These are phyloP conservation scores for Cytospora leucostoma DNA, from an alignment of 2,329 filamentous ascomycete genomes.

Conservation along the genomic window DNA sequence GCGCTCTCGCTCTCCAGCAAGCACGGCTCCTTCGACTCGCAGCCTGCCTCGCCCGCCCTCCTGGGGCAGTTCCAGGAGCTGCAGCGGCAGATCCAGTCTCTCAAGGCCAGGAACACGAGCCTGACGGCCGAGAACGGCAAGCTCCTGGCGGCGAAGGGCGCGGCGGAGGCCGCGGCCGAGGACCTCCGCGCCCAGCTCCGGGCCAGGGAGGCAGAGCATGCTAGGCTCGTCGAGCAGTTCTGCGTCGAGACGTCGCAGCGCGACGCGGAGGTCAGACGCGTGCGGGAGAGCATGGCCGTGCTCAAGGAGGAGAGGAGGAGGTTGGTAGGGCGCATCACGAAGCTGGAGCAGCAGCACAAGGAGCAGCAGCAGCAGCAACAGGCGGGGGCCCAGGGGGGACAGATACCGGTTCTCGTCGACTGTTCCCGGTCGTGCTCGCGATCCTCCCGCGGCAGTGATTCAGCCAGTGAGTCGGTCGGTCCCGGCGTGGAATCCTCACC, in stretches of 20 bases:
- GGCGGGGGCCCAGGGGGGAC: not conserved
- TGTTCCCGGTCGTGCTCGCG: not conserved
- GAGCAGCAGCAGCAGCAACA: too few species aligned
- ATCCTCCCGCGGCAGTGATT: not conserved
- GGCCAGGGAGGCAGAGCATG: slow-evolving; percentile 15
- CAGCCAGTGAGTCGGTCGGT: not conserved
- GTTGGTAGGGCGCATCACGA: slow-evolving; percentile 17
- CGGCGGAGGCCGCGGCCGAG: slow-evolving; percentile 12
- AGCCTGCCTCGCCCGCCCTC: not conserved
- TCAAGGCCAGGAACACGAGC: not conserved
- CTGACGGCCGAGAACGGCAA: not conserved
- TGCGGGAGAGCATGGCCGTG: not conserved
- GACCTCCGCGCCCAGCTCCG: slow-evolving; percentile 13
- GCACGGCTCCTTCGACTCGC: not conserved
- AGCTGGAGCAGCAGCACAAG: slow-evolving; percentile 11
- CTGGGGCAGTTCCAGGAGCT: slow-evolving; percentile 6
- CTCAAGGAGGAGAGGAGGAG: slow-evolving; percentile 21
- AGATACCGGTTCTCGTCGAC: not conserved
- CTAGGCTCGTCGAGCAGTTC: slow-evolving; percentile 9
- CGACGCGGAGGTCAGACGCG: not conserved
- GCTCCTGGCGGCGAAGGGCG: slow-evolving; percentile 8
- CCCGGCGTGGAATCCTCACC: not conserved
- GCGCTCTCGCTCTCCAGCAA: too few species aligned
- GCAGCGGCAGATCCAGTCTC: slow-evolving; percentile 13
- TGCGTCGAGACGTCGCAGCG: slow-evolving; percentile 12